Base-by-base conservation (phyloP, 1,284 basidiomycete genomes). In the Ceratobasidium sp. region DNA sequence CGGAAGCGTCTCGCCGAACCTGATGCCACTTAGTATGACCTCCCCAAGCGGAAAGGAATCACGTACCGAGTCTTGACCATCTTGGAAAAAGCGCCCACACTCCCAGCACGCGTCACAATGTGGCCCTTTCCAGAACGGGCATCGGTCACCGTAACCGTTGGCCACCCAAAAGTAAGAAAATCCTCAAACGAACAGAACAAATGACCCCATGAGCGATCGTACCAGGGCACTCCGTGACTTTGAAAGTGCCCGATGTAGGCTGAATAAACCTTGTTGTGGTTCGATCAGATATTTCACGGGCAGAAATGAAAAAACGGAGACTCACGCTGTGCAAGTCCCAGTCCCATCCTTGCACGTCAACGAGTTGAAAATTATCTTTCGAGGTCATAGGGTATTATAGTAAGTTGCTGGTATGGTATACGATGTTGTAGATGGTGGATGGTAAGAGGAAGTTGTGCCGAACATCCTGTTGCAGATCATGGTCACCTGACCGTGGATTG, bases 161-260 rank as follows among this genome's bases (percentile, higher is more conserved):
- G 93, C 93, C 93, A 95, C 37, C 91, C 92, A 80, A 94, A 95
- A 9, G 88, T 86, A 49, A 95, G 85, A 81, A 95, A 95, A 51
- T 89, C 89, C 75, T 92, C 90, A 81, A 95, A 95, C 0, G 91
- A 88, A 63, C 88, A 86, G 82, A 95, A 95, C 74, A 92, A 85
- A 65, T 90, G 88, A 2, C 91, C 91, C 92, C 93, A 95, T 54
- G 91, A 88, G 74, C 90, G 88, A 76, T 94, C 90, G 78, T 90
- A 91, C 93, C 93, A 95, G 72, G 90, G 86, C 62, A 93, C 83
- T 76, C 86, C 86, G 77, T 92, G 86, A 9, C 88, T 82, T 79
- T 95, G 92, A 79, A 95, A 95, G 79, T 92, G 86, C 1, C 92
- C 92, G 82, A 95, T 89, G 81, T 93, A 95, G 13, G 91, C 92